Percentiles rank a stretch among this genome's conserved stretches.
Conservation (phyloP, 1,284 basidiomycete genomes). For the Apiotrichum gamsii region DNA sequence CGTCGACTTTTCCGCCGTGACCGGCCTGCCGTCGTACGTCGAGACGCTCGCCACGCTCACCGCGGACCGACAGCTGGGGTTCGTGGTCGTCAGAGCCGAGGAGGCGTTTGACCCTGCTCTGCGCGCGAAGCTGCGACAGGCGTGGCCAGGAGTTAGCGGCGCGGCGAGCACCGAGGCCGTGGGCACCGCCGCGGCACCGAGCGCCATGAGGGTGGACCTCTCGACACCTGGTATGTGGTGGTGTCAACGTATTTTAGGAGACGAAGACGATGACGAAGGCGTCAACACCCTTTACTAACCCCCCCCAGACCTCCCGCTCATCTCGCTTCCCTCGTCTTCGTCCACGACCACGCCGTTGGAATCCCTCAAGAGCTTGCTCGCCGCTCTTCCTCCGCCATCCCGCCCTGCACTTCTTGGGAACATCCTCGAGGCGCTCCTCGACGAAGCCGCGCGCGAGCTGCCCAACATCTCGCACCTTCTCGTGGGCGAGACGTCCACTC, state of each 20-base stretch:
- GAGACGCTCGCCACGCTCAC: constrained; percentile 21
- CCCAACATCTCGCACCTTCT: constrained; percentile 64
- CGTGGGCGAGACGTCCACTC: constrained; percentile 73
- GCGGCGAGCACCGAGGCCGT: too few relatives aligned
- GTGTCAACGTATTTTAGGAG: background rate
- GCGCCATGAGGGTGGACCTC: constrained; percentile 17
- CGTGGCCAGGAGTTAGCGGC: background rate
- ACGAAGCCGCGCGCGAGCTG: constrained; percentile 57
- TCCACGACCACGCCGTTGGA: constrained; percentile 48
- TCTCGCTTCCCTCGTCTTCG: constrained; percentile 27
- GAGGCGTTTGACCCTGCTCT: constrained; percentile 35
- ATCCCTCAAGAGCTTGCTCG: constrained; percentile 57
- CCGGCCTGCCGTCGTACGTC: constrained; percentile 5
- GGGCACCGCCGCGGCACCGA: too few relatives aligned
- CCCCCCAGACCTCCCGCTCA: constrained; percentile 34
- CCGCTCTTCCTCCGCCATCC: constrained; percentile 68
- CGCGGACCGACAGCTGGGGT: constrained; percentile 21
- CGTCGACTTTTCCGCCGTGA: constrained; percentile 37
- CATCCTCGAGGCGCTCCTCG: constrained; percentile 63
- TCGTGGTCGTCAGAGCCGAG: constrained; percentile 33
- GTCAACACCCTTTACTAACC: too few relatives aligned
- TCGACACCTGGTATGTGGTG: constrained; percentile 25
- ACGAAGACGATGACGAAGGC: too few relatives aligned
- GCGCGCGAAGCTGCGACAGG: constrained; percentile 5
- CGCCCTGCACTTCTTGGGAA: constrained; percentile 61